These are phyloP conservation scores for Lachancea nothofagi DNA, from an alignment of 805 yeast species.

Conservation along the genomic window DNA sequence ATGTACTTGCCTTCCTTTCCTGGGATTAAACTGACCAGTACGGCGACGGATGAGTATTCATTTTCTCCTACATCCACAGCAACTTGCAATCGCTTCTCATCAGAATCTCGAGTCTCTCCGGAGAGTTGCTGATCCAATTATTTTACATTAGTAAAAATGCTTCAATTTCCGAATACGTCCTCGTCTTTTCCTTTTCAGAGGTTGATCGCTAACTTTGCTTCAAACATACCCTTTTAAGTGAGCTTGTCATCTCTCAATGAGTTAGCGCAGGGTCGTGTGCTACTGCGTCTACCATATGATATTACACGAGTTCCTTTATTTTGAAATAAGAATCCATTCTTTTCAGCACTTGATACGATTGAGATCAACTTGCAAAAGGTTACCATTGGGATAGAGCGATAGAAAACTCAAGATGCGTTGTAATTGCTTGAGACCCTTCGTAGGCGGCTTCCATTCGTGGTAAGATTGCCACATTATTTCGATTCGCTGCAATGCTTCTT, in stretches of 20 bases:
- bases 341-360: slow-evolving; percentile 2
- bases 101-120: slow-evolving; percentile 7
- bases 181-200: background rate
- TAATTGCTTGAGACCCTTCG: slow-evolving; percentile 29
- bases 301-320: slow-evolving; percentile 4
- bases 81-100: slow-evolving; percentile 19
- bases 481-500: slow-evolving; percentile 23
- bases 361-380: slow-evolving; percentile 1
- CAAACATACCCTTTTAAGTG: slow-evolving; percentile 9
- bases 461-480: slow-evolving; percentile 27
- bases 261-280: too few relatives aligned
- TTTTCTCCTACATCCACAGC: background rate
- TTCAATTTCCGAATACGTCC: background rate
- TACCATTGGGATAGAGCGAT: slow-evolving; percentile 22
- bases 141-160: background rate
- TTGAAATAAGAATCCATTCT: background rate
- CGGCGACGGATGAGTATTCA: slow-evolving; percentile 16
- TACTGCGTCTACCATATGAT: too few relatives aligned
- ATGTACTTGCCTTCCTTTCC: slow-evolving; percentile 29
- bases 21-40: slow-evolving; percentile 29
- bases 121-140: slow-evolving; percentile 9
- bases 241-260: slow-evolving; percentile 3
- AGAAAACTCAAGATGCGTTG: slow-evolving; percentile 29
- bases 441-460: slow-evolving; percentile 31
- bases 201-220: too few relatives aligned